A percentile compares a stretch with the other conserved stretches of the same genome.
These are phyloP conservation scores for Lasiosphaeria hispida DNA, from an alignment of 495 filamentous ascomycete genomes.

Conservation along the genomic window DNA sequence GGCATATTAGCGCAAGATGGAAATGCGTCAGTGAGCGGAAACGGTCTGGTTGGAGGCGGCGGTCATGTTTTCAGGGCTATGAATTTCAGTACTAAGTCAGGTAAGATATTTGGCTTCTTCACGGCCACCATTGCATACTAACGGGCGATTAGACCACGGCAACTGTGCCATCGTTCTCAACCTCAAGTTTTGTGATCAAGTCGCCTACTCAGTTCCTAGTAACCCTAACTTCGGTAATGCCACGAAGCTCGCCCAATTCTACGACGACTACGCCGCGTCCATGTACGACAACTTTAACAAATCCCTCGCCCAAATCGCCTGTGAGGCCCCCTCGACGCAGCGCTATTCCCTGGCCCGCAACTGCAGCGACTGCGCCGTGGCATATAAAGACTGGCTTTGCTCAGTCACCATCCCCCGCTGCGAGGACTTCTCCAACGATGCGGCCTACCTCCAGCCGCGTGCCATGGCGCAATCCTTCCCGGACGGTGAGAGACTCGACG, in stretches of 20 bases:
- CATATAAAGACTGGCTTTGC: slow-evolving; percentile 95
- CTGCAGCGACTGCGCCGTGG: slow-evolving; percentile 71
- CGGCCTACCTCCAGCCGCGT: slow-evolving; percentile 60
- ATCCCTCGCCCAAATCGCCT: slow-evolving; percentile 79
- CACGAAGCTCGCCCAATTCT: slow-evolving; percentile 57
- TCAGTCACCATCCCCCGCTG: slow-evolving; percentile 89
- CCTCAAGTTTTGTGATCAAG: slow-evolving; percentile 77
- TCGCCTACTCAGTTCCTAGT: slow-evolving; percentile 86
- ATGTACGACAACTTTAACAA: slow-evolving; percentile 75
- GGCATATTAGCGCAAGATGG: slow-evolving; percentile 63
- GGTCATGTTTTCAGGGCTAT: slow-evolving; percentile 67
- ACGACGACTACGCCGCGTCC: slow-evolving; percentile 60
- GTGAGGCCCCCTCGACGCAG: slow-evolving; percentile 62
- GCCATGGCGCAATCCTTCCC: slow-evolving; percentile 66
- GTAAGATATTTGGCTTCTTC: slow-evolving; percentile 42
- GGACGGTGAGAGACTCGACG: slow-evolving; percentile 56
- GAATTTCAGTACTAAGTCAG: slow-evolving; percentile 71
- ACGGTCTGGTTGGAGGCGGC: slow-evolving; percentile 60
- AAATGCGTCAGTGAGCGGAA: slow-evolving; percentile 47
- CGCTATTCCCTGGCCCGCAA: slow-evolving; percentile 76
- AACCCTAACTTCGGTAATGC: slow-evolving; percentile 60
- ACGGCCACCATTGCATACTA: background rate
- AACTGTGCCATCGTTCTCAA: slow-evolving; percentile 86
- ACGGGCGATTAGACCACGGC: slow-evolving; percentile 20
- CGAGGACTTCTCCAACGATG: slow-evolving; percentile 66